These are phyloP conservation scores for Mycotypha africana DNA, from an alignment of 371 early-diverging fungal species.

Conservation along the genomic window DNA sequence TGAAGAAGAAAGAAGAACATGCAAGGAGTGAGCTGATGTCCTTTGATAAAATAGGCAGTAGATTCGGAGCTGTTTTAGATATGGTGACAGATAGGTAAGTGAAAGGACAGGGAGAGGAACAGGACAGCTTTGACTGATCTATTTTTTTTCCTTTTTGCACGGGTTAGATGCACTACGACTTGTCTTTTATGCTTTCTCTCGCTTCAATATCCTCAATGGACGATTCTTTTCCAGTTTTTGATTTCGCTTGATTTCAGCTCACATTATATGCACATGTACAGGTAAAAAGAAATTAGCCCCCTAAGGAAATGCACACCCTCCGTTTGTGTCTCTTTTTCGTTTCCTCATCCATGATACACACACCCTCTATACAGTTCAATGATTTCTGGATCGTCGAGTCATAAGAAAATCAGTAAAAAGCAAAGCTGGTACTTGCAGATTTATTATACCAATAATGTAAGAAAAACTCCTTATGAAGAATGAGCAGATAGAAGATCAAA, in stretches of 20 bases:
- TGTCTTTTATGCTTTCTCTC: conserved; percentile 85
- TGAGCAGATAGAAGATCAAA: no score
- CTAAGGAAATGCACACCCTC: no score
- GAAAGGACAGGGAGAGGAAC: background rate
- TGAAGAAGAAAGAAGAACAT: background rate
- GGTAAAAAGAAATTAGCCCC: conserved; percentile 51
- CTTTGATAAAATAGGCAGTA: conserved; percentile 72
- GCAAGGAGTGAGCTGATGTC: no score
- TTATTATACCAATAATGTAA: conserved; percentile 87
- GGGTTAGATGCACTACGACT: conserved; percentile 81
- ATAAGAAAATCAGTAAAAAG: conserved; percentile 75
- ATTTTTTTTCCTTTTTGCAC: no score
- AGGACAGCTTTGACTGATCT: no score
- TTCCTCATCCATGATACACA: no score
- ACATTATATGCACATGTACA: conserved; percentile 98
- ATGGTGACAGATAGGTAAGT: conserved; percentile 93
- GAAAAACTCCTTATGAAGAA: conserved; percentile 2
- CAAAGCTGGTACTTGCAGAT: conserved; percentile 73
- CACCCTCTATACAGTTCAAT: conserved; percentile 81
- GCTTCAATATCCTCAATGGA: conserved; percentile 58
- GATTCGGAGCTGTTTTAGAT: conserved; percentile 94
- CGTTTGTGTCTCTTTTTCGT: no score
- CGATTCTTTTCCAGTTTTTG: conserved; percentile 81
- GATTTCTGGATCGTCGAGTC: conserved; percentile 80
- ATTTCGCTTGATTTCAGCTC: conserved; percentile 90